Conservation (phyloP, 768 basidiomycete species). For the Kwoniella sp. region DNA sequence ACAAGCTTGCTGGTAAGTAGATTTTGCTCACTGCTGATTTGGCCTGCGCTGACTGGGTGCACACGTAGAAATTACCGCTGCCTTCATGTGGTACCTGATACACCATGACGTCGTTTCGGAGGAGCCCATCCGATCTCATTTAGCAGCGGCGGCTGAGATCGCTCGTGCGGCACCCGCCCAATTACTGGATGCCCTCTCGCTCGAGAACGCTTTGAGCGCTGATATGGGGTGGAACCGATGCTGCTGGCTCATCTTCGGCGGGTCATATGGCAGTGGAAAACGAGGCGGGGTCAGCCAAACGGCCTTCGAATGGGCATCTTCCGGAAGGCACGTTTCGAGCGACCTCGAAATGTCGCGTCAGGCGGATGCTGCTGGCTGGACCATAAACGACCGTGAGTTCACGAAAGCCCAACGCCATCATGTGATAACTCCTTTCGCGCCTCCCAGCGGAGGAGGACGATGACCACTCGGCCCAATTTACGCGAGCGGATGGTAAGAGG, state of each 20-base stretch:
- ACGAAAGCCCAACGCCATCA: too few relatives aligned
- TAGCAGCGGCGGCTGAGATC: constrained; percentile 14
- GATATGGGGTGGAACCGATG: constrained; percentile 20
- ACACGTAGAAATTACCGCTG: constrained; percentile 35
- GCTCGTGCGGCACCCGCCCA: constrained; percentile 23
- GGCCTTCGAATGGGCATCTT: too few relatives aligned
- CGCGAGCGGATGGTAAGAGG: constrained; percentile 10
- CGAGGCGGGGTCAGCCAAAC: too few relatives aligned
- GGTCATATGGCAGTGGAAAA: constrained; percentile 14
- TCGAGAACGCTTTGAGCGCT: constrained; percentile 28
- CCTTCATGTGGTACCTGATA: constrained; percentile 30
- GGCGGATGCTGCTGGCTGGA: constrained; percentile 24
- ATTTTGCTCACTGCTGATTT: too few relatives aligned
- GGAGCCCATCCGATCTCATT: not conserved
- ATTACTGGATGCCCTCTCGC: constrained; percentile 18
- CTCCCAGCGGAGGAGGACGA: too few relatives aligned
- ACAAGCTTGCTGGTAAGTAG: constrained; percentile 26
- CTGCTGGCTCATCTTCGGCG: constrained; percentile 26
- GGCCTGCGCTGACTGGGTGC: not conserved
- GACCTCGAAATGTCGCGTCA: too few relatives aligned
- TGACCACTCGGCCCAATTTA: too few relatives aligned
- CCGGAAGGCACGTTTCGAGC: not conserved
- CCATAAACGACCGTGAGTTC: too few relatives aligned
- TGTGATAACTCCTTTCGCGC: too few relatives aligned
- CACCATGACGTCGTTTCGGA: constrained; percentile 33